These are phyloP conservation scores for Metroxylon sagu DNA, from an alignment of 176 grass and related monocot genomes.

Conservation along the genomic window DNA sequence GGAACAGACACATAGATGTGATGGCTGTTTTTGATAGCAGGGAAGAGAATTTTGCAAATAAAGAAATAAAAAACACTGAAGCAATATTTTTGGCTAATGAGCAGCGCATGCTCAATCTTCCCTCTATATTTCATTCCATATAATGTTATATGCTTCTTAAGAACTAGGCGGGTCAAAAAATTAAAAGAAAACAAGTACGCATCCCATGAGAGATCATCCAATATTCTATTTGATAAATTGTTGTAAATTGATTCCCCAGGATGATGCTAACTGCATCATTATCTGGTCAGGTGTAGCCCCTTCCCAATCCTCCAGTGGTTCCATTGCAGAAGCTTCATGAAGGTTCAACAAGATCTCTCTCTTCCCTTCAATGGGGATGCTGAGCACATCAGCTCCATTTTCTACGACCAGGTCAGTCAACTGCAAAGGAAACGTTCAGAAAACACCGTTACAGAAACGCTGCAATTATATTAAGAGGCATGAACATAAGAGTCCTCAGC, in stretches of 20 bases:
- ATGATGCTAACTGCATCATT: constrained; percentile 88
- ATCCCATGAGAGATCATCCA: not conserved
- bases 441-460: too few species aligned
- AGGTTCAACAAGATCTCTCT: constrained; percentile 66
- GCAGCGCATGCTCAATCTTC: not conserved
- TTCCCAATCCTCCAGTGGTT: constrained; percentile 77
- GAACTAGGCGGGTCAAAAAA: constrained; percentile 38
- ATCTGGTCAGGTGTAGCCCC: constrained; percentile 71
- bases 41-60: too few species aligned
- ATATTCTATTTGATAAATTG: constrained; percentile 53
- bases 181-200: constrained; percentile 37
- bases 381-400: constrained; percentile 62
- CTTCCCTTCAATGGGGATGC: constrained; percentile 56
- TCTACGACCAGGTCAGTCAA: constrained; percentile 77
- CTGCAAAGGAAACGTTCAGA: constrained; percentile 26
- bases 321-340: constrained; percentile 45
- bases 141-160: constrained; percentile 29
- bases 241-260: constrained; percentile 78
- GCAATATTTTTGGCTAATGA: too few species aligned
- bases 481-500: too few species aligned
- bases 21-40: too few species aligned
- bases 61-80: too few species aligned
- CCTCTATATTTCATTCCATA: constrained; percentile 25
- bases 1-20: too few species aligned
- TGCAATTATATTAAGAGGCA: too few species aligned